phyloP scores from a whole-genome alignment of 495 filamentous ascomycete species.

The Aspergillus haitiensis region DNA sequence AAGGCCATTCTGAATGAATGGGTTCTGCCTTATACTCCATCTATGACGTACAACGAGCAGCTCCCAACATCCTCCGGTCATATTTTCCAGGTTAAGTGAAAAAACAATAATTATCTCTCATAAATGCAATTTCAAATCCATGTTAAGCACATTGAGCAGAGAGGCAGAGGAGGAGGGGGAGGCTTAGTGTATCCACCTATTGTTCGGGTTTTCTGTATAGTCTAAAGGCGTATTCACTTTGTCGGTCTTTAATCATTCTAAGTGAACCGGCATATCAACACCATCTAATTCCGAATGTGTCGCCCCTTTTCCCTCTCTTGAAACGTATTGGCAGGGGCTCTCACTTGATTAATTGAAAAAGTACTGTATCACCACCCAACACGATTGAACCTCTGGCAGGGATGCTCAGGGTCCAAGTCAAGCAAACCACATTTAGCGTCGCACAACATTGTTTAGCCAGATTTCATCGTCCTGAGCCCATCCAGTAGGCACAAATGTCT shows the following conservation, averaged over 20 bases:
- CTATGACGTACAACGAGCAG: slow-evolving; percentile 39
- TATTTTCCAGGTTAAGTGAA: slow-evolving; percentile 30
- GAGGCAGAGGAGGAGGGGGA: not conserved
- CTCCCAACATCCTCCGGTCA: slow-evolving; percentile 45
- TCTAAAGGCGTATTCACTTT: slow-evolving; percentile 1
- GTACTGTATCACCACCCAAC: too few relatives aligned
- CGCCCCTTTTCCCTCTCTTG: too few relatives aligned
- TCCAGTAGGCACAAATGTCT: not conserved
- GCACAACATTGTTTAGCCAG: slow-evolving; percentile 1
- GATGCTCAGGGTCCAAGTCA: slow-evolving; percentile 1
- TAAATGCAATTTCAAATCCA: not conserved
- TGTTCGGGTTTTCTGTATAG: not conserved
- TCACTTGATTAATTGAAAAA: too few relatives aligned
- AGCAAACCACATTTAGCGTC: slow-evolving; percentile 13
- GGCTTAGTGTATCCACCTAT: not conserved
- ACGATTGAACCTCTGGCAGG: not conserved
- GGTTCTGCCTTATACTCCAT: slow-evolving; percentile 50
- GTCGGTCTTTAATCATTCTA: not conserved
- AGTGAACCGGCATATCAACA: not conserved
- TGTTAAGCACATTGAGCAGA: not conserved
- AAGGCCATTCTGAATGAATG: slow-evolving; percentile 56
- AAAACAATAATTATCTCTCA: not conserved
- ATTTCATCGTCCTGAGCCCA: not conserved
- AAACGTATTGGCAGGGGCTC: too few relatives aligned
- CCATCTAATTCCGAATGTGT: not conserved